Evolutionary conservation across 108 stramenopile genomes (phyloP).

Genomic region (Cyclotella baltica): DNA sequence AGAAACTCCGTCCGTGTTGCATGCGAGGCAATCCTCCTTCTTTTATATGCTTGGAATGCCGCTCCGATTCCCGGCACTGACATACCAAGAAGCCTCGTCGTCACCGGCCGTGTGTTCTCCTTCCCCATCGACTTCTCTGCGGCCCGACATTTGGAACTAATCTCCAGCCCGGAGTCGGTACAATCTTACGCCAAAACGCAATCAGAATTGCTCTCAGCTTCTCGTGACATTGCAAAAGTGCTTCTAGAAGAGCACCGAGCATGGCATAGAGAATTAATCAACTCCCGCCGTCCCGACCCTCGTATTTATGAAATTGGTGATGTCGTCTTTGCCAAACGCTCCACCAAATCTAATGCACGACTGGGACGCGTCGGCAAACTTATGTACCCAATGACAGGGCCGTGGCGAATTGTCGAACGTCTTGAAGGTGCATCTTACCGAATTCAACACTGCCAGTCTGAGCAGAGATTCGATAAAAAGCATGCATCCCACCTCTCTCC

Average conservation of each 20-base stretch:
- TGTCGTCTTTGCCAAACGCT: constrained; percentile 10
- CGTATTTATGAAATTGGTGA: background rate
- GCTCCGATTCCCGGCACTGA: constrained; percentile 33
- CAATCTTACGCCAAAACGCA: background rate
- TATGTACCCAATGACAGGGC: constrained; percentile 12
- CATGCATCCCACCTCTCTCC: constrained; percentile 23
- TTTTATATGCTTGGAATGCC: constrained; percentile 36
- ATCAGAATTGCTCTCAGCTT: background rate
- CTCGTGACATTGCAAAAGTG: background rate
- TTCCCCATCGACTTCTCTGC: constrained; percentile 44
- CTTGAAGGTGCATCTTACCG: constrained; percentile 28
- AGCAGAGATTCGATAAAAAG: background rate
- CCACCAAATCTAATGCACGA: background rate
- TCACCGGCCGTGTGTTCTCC: constrained; percentile 24
- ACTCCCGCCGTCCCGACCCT: constrained; percentile 7
- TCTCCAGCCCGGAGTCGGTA: background rate
- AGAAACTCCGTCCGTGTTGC: background rate
- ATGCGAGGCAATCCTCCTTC: constrained; percentile 16
- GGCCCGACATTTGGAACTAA: background rate
- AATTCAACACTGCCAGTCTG: background rate
- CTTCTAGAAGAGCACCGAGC: constrained; percentile 16
- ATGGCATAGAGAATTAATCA: constrained; percentile 7
- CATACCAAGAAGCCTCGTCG: constrained; percentile 15
- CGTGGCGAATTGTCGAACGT: constrained; percentile 5
- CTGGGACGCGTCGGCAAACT: constrained; percentile 7